Percentiles rank a stretch among this genome's conserved stretches.
phyloP scores from a whole-genome alignment of 306 rosid species.

The Luffa aegyptiaca region DNA sequence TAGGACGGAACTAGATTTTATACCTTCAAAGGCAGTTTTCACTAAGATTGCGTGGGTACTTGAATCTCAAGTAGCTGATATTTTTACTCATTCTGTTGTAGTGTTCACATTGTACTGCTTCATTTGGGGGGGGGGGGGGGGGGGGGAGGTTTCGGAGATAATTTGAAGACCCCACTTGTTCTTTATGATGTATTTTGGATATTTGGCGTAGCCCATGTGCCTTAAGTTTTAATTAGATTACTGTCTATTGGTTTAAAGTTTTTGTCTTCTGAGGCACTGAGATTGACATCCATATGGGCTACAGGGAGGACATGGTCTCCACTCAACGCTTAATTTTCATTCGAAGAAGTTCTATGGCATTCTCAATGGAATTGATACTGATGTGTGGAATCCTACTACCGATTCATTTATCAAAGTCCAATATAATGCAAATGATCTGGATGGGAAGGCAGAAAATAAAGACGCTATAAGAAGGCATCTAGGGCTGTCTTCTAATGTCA shows the following conservation, averaged over 20 bases:
- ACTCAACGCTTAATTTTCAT: constrained; percentile 69
- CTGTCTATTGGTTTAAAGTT: neutral
- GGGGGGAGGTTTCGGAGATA: neutral
- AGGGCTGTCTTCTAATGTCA: constrained; percentile 60
- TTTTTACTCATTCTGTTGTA: too few relatives aligned
- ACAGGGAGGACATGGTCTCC: constrained; percentile 87
- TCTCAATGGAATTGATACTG: constrained; percentile 90
- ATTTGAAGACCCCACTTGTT: neutral
- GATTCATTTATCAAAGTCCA: constrained; percentile 67
- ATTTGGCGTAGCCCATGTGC: neutral
- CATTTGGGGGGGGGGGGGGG: too few relatives aligned
- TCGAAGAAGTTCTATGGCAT: constrained; percentile 78
- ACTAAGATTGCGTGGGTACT: too few relatives aligned
- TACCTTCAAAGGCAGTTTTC: too few relatives aligned
- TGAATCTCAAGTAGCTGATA: too few relatives aligned
- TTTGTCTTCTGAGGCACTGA: neutral
- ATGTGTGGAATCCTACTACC: constrained; percentile 83
- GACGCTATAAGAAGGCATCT: constrained; percentile 62
- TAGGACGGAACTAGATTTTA: too few relatives aligned
- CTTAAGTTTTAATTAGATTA: neutral
- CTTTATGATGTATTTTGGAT: neutral
- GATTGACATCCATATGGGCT: neutral
- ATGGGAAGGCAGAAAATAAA: constrained; percentile 81
- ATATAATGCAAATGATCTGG: constrained; percentile 68
- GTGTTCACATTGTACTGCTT: too few relatives aligned